Evolutionary conservation across 1,284 basidiomycete species (phyloP), one percentile per base, ranked within the genome.

Genomic region (Austroboletus rostrupii): DNA sequence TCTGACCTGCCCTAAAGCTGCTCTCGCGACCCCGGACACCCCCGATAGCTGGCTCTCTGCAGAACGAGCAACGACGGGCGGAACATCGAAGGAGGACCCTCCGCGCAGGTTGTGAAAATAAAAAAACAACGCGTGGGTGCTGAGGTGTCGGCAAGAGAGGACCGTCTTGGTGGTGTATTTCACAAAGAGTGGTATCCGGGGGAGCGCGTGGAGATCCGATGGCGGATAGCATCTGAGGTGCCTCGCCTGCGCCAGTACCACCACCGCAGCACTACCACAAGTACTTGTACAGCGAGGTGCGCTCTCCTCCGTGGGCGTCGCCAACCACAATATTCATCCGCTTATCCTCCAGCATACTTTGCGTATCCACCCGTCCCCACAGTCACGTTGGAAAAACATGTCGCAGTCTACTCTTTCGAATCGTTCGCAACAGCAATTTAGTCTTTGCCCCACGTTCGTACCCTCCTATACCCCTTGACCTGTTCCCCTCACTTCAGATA

Each of bases 371-470:
- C 37, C 47, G 23, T 42, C 3, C 53, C 19, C 48, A 55, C 57
- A 62, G 74, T 68, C 81, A 89, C 87, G 81, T 89, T 89, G 88
- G 88, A 85, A 84, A 69, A 71, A 63, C 73, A 89, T 88, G 85
- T 87, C 84, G 74, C 80, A 77, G 70, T 69, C 73, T 63, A 72
- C 68, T 42, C 80, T 81, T 74, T 80, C 80, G 61, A 88, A 82
- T 85, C 74, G 76, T 70, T 73, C 73, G 65, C 82, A 86, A 77
- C 78, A 76, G 61, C 79, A 80, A 81, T 91, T 79, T 91, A 91
- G 87, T 91, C 83, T 86, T 83, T 78, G 87, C 87, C 86, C 87
- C 85, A 77, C 83, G 86, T 87, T 78, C 39, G 61, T 63, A 58
- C 86, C 7, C 17, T 63, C 64, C 49, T 57, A 12, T 17, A 31